Evolutionary conservation across 2,329 filamentous ascomycete genomes (phyloP), one percentile per base, ranked within the genome.

Genomic region (Aureobasidium subglaciale): DNA sequence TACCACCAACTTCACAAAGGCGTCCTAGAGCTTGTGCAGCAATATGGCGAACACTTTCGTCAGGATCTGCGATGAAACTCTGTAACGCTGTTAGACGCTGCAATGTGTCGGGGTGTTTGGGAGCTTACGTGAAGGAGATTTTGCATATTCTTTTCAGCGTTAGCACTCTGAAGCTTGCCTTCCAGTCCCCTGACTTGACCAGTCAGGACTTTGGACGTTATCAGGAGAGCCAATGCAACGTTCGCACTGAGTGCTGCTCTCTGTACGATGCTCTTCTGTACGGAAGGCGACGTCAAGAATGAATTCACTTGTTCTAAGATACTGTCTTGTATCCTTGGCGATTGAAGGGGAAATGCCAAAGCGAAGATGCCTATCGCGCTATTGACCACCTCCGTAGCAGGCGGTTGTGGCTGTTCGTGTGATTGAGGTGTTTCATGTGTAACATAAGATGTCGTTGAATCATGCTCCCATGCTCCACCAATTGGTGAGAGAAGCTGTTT

Each of bases 181-280:
- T 85, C 78, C 0, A 87, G 90, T 66, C 96, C 91, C n/a, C 35
- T 54, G 6, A 54, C 38, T 25, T 54, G 50, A 61, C 86, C 90
- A 8, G 86, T 86, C 9, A 90, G 85, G 24, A 96, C 90, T 61
- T 92, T 89, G 57, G 96, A 77, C 2, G 90, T 85, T 16, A 85
- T 84, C 25, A 93, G 75, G 8, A 99, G 74, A 2, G 92, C 91
- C 32, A 88, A 82, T 0, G 90, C 88, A 60, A 96, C 81, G 64
- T 99, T 99, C 58, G 96, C 87, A 58, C 85, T 86, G 71, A 99
- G 90, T 2, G 95, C 93, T 29, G 90, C 87, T 68, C 88, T 95
- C 50, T 92, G 82, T 5, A 91, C 91, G 1, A 87, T 86, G 63
- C 97, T 93, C 60, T 93, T 82, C 62, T 92, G 88, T 1, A 90